phyloP scores from a whole-genome alignment of 768 basidiomycete species.

The Mycena maculata region DNA sequence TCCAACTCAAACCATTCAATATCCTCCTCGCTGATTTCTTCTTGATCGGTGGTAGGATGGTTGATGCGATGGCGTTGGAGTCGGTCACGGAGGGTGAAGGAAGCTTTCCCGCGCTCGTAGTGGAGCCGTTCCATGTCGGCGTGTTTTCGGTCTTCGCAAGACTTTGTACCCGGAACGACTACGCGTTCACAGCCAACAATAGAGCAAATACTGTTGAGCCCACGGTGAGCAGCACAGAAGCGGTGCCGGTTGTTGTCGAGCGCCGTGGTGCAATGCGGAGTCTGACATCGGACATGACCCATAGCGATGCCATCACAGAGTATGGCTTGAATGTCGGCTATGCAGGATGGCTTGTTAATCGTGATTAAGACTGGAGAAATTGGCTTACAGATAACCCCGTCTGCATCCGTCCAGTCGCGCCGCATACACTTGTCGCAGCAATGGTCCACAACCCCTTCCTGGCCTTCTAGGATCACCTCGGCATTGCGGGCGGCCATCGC shows the following conservation, averaged over 20 bases:
- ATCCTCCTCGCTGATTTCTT: neutral
- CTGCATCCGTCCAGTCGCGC: conserved; percentile 22
- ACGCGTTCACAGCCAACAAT: neutral
- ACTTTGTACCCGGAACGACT: neutral
- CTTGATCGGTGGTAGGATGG: neutral
- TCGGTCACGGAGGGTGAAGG: neutral
- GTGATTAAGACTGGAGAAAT: neutral
- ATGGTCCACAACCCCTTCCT: conserved; percentile 42
- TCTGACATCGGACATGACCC: conserved; percentile 34
- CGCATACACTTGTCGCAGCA: conserved; percentile 43
- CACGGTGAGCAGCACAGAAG: neutral
- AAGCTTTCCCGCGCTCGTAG: neutral
- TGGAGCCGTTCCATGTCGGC: neutral
- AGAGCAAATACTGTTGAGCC: neutral
- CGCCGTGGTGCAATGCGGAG: conserved; percentile 17
- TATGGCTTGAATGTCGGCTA: conserved; percentile 3
- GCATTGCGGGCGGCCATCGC: conserved; percentile 43
- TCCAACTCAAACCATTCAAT: neutral
- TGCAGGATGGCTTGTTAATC: neutral
- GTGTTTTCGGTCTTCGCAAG: neutral
- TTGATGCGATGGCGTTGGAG: neutral
- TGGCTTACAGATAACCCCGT: conserved; percentile 11
- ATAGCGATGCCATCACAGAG: conserved; percentile 34
- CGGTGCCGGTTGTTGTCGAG: neutral
- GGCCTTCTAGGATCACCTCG: conserved; percentile 38